Evolutionary conservation across 1,284 basidiomycete species (phyloP), one percentile per base, ranked within the genome.

Genomic region (Rhodotorula sp.): DNA sequence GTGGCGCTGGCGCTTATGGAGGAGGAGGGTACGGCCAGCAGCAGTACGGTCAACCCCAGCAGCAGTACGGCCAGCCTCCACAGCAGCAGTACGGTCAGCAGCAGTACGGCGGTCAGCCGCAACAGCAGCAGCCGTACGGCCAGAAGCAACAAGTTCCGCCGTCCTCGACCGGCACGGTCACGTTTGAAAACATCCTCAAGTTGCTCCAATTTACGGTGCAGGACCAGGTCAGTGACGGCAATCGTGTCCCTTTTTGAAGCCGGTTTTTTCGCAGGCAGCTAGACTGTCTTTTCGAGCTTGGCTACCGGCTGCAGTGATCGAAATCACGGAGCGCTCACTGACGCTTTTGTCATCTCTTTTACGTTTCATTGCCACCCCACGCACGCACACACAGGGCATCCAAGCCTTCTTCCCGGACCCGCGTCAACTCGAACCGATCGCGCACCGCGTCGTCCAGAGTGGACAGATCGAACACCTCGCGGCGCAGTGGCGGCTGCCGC

Each of bases 401-500:
- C 58, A 60, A 24, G 68, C 68, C 29, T 70, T 70, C 46, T 70
- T 42, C 44, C 68, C 69, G 44, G 42, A 60, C 59, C 69, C 62
- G n/a, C 81, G 81, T 10, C 77, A 77, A 7, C 77, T 83, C 54
- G 80, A 83, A 68, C 78, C 76, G 57, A 80, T 84, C 71, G 83
- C 82, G 2, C 78, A 81, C 65, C 76, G 79, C 44, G 80, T 84
- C 49, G 79, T 80, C 5, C 76, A 77, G 20, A 79, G 81, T 1
- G 82, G 83, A 48, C 80, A 79, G 4, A 76, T 84, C 22, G 74
- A 79, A 54, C 78, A 78, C 72, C 78, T 84, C 62, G 80, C 81
- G 10, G 45, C 68, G 15, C 81, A 83, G 68, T 84, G 83, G 83
- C 73, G 80, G 45, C 77, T 84, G 64, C 82, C 82, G 4, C 77